Evolutionary conservation across 2,329 filamentous ascomycete species (phyloP).

Genomic region (Ceratocystis lukuohia): DNA sequence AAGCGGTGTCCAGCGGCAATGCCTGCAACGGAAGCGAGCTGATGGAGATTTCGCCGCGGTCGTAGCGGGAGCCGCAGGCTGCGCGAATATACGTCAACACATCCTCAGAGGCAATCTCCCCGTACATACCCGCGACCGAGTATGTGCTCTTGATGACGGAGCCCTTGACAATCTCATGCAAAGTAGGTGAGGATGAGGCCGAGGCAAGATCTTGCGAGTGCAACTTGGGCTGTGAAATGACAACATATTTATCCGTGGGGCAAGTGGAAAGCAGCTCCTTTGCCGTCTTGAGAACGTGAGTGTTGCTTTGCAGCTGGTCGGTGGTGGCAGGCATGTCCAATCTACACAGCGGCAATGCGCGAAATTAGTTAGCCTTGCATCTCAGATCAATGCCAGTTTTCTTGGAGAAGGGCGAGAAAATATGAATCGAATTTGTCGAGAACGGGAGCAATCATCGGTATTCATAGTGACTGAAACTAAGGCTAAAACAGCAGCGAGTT

Average conservation of each 20-base stretch:
- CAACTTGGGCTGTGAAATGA: constrained; percentile 65
- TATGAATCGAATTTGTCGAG: too few species aligned
- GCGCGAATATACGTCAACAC: constrained; percentile 34
- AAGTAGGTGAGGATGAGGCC: constrained; percentile 34
- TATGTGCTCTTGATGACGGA: constrained; percentile 30
- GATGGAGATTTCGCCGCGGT: constrained; percentile 14
- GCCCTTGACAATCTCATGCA: constrained; percentile 32
- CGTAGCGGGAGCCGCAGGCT: constrained; percentile 29
- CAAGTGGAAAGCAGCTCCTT: constrained; percentile 49
- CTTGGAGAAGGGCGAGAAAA: background rate
- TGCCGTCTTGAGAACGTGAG: constrained; percentile 32
- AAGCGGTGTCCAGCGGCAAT: background rate
- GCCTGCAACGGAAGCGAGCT: constrained; percentile 16
- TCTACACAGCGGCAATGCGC: constrained; percentile 22
- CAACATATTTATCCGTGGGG: constrained; percentile 60
- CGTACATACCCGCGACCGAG: constrained; percentile 45
- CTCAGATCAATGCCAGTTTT: background rate
- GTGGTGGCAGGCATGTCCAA: constrained; percentile 27
- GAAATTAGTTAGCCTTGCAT: constrained; percentile 20
- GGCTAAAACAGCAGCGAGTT: background rate
- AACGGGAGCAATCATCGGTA: background rate
- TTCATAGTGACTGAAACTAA: background rate
- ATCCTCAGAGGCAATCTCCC: constrained; percentile 31
- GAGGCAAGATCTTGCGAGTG: constrained; percentile 50
- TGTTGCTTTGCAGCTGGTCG: constrained; percentile 35